Evolutionary conservation across 1,139 yeast genomes (phyloP).

Genomic region (Sugiyamaella novakii): DNA sequence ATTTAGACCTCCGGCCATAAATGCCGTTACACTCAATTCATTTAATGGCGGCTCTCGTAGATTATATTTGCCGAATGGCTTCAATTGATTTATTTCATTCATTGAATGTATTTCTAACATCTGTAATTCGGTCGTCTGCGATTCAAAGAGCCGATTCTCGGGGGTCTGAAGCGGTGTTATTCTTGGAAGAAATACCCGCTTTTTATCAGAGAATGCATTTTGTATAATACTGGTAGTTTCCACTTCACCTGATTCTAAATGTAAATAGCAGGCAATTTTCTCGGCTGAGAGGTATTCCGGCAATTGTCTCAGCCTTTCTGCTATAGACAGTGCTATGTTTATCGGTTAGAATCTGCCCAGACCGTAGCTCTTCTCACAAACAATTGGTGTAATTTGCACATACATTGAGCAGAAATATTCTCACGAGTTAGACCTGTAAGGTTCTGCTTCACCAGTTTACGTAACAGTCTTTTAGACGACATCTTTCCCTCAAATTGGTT

Average conservation of each 20-base stretch:
- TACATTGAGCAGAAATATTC: constrained; percentile 16
- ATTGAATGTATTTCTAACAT: constrained; percentile 55
- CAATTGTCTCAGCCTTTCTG: constrained; percentile 40
- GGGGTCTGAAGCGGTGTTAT: constrained; percentile 32
- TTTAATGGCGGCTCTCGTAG: constrained; percentile 62
- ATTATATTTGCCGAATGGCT: constrained; percentile 69
- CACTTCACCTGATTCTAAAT: constrained; percentile 65
- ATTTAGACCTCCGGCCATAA: constrained; percentile 56
- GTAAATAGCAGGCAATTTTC: constrained; percentile 65
- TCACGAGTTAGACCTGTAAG: constrained; percentile 1
- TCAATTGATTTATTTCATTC: constrained; percentile 49
- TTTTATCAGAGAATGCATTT: constrained; percentile 51
- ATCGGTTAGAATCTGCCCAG: not conserved
- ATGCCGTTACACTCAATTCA: constrained; percentile 32
- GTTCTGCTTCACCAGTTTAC: constrained; percentile 18
- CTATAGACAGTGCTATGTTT: constrained; percentile 40
- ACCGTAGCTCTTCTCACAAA: too few relatives aligned
- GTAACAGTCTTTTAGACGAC: constrained; percentile 16
- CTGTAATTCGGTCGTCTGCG: constrained; percentile 54
- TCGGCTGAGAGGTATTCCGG: constrained; percentile 50
- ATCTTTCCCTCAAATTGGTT: too few relatives aligned
- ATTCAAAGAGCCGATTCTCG: constrained; percentile 24
- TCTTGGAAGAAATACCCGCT: constrained; percentile 44
- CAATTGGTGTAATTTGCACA: too few relatives aligned
- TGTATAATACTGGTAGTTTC: constrained; percentile 56